These are phyloP conservation scores for Inga oerstediana DNA, from an alignment of 306 rosid species.

Conservation along the genomic window DNA sequence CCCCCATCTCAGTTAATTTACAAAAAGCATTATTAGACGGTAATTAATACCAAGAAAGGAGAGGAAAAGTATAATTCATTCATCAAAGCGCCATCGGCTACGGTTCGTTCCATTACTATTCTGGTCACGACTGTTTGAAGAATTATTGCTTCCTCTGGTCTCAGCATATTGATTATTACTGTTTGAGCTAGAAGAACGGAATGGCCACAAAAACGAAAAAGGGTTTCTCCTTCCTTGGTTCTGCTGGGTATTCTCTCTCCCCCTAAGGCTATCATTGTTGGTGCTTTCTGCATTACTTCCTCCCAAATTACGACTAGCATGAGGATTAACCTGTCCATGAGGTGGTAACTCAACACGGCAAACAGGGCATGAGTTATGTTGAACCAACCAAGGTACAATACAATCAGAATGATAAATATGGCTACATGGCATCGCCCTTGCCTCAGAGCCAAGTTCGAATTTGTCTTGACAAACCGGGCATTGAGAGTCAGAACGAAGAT, in stretches of 20 bases:
- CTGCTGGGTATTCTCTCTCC: slow-evolving; percentile 31
- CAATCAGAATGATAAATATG: slow-evolving; percentile 83
- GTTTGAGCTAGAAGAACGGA: slow-evolving; percentile 36
- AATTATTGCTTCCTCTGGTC: slow-evolving; percentile 25
- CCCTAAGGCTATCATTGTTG: slow-evolving; percentile 8
- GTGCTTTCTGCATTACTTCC: slow-evolving; percentile 28
- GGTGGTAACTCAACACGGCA: slow-evolving; percentile 73
- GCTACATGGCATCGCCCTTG: slow-evolving; percentile 66
- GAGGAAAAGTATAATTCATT: slow-evolving; percentile 8
- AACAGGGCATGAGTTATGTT: slow-evolving; percentile 75
- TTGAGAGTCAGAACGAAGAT: slow-evolving; percentile 60
- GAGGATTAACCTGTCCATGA: slow-evolving; percentile 29
- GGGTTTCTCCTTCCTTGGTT: slow-evolving; percentile 45
- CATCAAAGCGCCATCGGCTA: slow-evolving; percentile 42
- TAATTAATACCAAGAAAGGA: neutral
- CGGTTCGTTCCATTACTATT: slow-evolving; percentile 29
- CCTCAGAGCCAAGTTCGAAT: slow-evolving; percentile 69
- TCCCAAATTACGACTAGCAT: slow-evolving; percentile 28
- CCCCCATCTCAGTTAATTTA: slow-evolving; percentile 7
- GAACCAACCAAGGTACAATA: slow-evolving; percentile 73
- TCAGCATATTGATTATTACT: slow-evolving; percentile 29
- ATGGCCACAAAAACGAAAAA: slow-evolving; percentile 45
- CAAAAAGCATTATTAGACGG: slow-evolving; percentile 5
- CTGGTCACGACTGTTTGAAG: slow-evolving; percentile 35
- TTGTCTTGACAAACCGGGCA: slow-evolving; percentile 71